Evolutionary conservation across 1,284 basidiomycete species (phyloP), one percentile per base, ranked within the genome.

Genomic region (Ustilago loliicola): DNA sequence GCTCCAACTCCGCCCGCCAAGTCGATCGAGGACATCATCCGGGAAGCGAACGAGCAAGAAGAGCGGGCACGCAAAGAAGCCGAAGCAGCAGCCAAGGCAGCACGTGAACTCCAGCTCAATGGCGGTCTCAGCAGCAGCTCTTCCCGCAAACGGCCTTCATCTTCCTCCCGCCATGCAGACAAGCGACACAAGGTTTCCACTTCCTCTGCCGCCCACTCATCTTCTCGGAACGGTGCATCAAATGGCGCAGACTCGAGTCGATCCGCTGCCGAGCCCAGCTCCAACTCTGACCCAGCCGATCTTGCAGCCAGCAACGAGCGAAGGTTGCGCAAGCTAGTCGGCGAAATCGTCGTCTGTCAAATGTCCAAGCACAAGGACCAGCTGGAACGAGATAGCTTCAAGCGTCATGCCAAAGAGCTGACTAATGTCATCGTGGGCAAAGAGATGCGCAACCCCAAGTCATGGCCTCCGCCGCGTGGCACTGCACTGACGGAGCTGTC

Each of bases 321-420:
- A 86, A 89, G 53, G 78, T 86, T 98, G 73, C 87, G 91, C 78
- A 94, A 94, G 86, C 89, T 98, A 25, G 91, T 99, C 9, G 93
- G 95, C 25, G 91, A 92, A 17, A 90, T 97, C 2, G 96, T 98
- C 32, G 96, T 99, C 45, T 92, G 91, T 85, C 91, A 89, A 70
- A 94, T 98, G 93, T 93, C 92, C 60, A 96, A 95, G 88, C 92
- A 97, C 86, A 90, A 91, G 77, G 90, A 92, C 65, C 88, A 91
- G 66, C 90, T 98, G 87, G 92, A 94, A 64, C 90, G 91, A 64
- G 95, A 97, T 5, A 88, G 90, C 60, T 98, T 99, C 89, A 99
- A 99, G 89, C 92, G 92, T 83, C 92, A 97, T 84, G 96, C 97
- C 7, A 95, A 95, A 85, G 94, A 98, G 92, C 88, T 94, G 66